Conservation (phyloP, 352 stramenopile genomes). For the Phytophthora cactorum region DNA sequence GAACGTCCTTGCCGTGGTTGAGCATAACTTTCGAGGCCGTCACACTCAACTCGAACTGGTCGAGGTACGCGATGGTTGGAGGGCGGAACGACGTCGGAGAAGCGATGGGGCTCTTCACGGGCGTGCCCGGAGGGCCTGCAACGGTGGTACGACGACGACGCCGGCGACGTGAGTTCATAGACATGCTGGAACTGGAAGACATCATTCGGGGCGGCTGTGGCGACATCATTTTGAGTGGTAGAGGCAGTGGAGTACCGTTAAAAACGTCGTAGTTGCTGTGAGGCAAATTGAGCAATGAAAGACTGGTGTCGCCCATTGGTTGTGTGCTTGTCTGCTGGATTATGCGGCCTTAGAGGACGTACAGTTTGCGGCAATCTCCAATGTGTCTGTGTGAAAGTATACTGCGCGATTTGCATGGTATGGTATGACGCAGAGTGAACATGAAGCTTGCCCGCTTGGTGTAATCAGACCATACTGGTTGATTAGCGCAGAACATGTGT, state of each 20-base stretch:
- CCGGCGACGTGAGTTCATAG: constrained; percentile 28
- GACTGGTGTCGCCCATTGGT: constrained; percentile 11
- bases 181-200: constrained; percentile 31
- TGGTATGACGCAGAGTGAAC: constrained; percentile 11
- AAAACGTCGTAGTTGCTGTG: constrained; percentile 9
- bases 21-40: constrained; percentile 24
- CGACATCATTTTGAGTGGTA: constrained; percentile 8
- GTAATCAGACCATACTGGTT: constrained; percentile 17
- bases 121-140: constrained; percentile 14
- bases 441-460: constrained; percentile 4
- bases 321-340: constrained; percentile 28
- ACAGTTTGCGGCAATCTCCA: constrained; percentile 15
- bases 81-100: constrained; percentile 27
- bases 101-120: constrained; percentile 15
- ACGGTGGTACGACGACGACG: constrained; percentile 24
- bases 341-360: constrained; percentile 14
- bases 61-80: constrained; percentile 34
- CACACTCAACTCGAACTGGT: constrained; percentile 43
- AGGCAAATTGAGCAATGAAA: constrained; percentile 30
- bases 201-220: constrained; percentile 11
- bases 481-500: constrained; percentile 18
- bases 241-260: neutral
- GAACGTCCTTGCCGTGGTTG: constrained; percentile 42
- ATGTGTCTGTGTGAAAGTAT: constrained; percentile 16
- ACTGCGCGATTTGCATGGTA: constrained; percentile 11